Percentiles rank a stretch among this genome's conserved stretches.
These are phyloP conservation scores for Barnettozyma salicaria DNA, from an alignment of 805 yeast species.

Conservation along the genomic window DNA sequence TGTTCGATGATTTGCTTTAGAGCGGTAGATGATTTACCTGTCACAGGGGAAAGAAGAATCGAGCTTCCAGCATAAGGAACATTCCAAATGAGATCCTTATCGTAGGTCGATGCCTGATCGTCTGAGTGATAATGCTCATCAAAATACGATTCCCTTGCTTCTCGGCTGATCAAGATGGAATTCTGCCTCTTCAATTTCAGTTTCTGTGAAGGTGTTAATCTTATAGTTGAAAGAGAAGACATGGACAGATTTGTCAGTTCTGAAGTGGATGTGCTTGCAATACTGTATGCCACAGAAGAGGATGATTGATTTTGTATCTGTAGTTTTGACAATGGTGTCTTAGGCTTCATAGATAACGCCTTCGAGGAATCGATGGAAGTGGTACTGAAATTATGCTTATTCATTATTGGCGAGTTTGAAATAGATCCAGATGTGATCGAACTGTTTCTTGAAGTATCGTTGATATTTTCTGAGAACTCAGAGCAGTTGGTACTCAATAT, in stretches of 20 bases:
- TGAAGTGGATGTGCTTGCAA: slow-evolving; percentile 4
- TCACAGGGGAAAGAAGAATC: slow-evolving; percentile 19
- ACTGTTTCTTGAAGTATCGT: slow-evolving; percentile 24
- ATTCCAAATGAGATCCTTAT: slow-evolving; percentile 41
- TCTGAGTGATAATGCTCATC: slow-evolving; percentile 30
- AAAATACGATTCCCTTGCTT: slow-evolving; percentile 33
- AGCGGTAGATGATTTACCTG: slow-evolving; percentile 22
- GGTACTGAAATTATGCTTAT: slow-evolving; percentile 2
- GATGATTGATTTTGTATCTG: background rate
- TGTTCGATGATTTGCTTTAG: slow-evolving; percentile 21
- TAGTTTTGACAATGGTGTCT: slow-evolving; percentile 1
- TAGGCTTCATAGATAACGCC: background rate
- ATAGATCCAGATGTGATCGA: slow-evolving; percentile 24
- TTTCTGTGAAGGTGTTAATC: slow-evolving; percentile 38
- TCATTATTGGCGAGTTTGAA: slow-evolving; percentile 16
- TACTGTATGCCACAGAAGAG: background rate
- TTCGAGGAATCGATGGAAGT: slow-evolving; percentile 2
- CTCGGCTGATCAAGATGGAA: slow-evolving; percentile 29
- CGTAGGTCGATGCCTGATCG: slow-evolving; percentile 29
- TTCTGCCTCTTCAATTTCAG: slow-evolving; percentile 35
- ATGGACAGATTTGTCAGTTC: slow-evolving; percentile 9
- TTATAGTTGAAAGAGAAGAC: slow-evolving; percentile 13
- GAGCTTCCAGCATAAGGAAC: slow-evolving; percentile 42
- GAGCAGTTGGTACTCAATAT: slow-evolving; percentile 15
- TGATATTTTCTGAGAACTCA: slow-evolving; percentile 18